Evolutionary conservation across 78 protist species (phyloP), one percentile per base, ranked within the genome.

Genomic region (Bigelowiella natans): DNA sequence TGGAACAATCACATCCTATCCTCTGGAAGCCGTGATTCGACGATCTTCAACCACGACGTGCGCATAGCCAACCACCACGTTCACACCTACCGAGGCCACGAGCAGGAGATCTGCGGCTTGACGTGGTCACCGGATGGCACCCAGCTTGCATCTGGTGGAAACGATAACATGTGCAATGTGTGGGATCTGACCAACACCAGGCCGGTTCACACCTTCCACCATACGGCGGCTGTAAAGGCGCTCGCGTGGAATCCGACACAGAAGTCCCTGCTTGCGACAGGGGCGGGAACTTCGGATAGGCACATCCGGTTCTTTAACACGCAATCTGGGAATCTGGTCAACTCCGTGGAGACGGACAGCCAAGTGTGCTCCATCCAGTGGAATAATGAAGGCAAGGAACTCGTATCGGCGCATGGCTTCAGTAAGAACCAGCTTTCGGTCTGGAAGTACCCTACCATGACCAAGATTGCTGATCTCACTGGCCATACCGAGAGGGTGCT

Each of bases 241-340:
- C 91, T 99, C n/a, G 98, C 99, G 2, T 99, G 99, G 99, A 95
- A 96, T 92, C 99, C 99, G 37, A 94, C 92, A 94, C 97, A 96
- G 85, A 18, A 29, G 0, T 96, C 93, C 91, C 95, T 98, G 28
- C 95, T 99, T 1, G 99, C 99, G 28, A 88, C 98, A 28, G 99
- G 99, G 34, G 99, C 99, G 31, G 99, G 99, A 36, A 97, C 99
- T 0, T 99, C 99, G 1, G 99, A 99, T 73, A 94, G 97, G 37
- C 90, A 89, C 93, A 96, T 99, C 88, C 93, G 97, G 31, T 96
- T 99, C 96, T 98, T 99, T 99, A 97, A 99, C 96, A 94, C 98
- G 34, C 0, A 85, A n/a, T 95, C 95, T 1, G 99, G 99, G 39
- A 92, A 40, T 3, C 93, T 95, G 63, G 39, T 95, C 38, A 91